These are phyloP conservation scores for Cladorrhinum sp. DNA, from an alignment of 2,329 filamentous ascomycete species.

Conservation along the genomic window DNA sequence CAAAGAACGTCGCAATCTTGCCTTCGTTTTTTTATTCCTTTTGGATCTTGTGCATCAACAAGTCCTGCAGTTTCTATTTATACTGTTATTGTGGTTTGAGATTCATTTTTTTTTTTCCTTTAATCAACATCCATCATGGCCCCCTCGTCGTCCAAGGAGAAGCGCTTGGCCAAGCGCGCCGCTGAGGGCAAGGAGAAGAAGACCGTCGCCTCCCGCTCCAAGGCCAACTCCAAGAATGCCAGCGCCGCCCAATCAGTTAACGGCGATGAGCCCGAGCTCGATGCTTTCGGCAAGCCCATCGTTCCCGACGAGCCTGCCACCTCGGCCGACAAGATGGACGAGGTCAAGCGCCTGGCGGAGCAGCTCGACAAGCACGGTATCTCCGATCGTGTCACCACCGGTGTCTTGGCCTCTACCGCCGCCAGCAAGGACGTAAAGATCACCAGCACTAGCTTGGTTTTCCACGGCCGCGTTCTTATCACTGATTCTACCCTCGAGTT, in stretches of 20 bases:
- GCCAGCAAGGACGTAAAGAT: constrained; percentile 96
- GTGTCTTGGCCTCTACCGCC: constrained; percentile 82
- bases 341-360: constrained; percentile 80
- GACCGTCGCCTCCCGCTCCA: constrained; percentile 63
- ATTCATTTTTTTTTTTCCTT: not conserved
- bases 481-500: constrained; percentile 92
- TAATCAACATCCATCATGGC: constrained; percentile 50
- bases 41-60: constrained; percentile 10
- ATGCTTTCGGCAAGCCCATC: constrained; percentile 58
- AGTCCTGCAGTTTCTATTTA: not conserved
- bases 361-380: constrained; percentile 97
- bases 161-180: constrained; percentile 68
- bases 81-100: not conserved
- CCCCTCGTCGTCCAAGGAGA: constrained; percentile 64
- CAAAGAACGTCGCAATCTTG: constrained; percentile 16
- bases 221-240: constrained; percentile 64
- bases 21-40: constrained; percentile 15
- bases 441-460: constrained; percentile 86
- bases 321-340: constrained; percentile 68
- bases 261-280: constrained; percentile 59
- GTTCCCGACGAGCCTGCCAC: constrained; percentile 65
- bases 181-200: constrained; percentile 70
- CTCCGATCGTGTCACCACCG: constrained; percentile 96
- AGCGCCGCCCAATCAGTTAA: constrained; percentile 65
- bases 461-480: constrained; percentile 96